Base-by-base conservation (phyloP, 768 basidiomycete genomes). In the Mycena crocata region DNA sequence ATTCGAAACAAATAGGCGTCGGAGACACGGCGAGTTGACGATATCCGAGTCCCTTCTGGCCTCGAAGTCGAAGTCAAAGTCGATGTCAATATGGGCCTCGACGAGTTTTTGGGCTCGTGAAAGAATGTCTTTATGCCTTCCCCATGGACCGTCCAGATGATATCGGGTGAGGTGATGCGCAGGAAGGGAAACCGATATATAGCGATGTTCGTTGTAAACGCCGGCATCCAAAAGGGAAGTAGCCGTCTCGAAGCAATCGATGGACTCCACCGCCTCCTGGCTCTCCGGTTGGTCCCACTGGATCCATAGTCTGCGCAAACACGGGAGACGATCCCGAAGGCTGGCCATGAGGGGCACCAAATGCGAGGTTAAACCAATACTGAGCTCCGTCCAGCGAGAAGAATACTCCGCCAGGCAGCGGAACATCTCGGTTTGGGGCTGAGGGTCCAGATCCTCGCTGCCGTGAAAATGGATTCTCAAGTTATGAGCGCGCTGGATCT, bases 71-170 rank as follows among this genome's bases (percentile, higher is more conserved):
- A 23, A n/a, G 34, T 42, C 45, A 21, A 40, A 49, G 2, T 1
- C 5, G 21, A 64, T 9, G 7, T 3, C 9, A 12, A 64, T 50
- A 21, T 37, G 45, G 21, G 62, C 54, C 19, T 64, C 46, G 34
- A 57, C 37, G 2, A 64, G 42, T n/a, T 54, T 62, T 5, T 23
- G 37, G 24, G 46, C 46, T 10, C 13, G 14, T 37, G 32, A 42
- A 37, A 64, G 28, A 10, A 64, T 39, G 24, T 7, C 9, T 15
- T n/a, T 2, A 23, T 64, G 62, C 14, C 23, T 24, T 14, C 31
- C n/a, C 62, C 54, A 64, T 15, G 62, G 55, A 21, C 21, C 44
- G 45, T 57, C 39, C 2, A 64, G 15, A 14, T n/a, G 28, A 37
- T 57, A 50, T 5, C 50, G 32, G 23, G 52, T 62, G 34, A 62